A percentile compares a stretch with the other conserved stretches of the same genome.
These are phyloP conservation scores for Chamaenerion angustifolium DNA, from an alignment of 345 rosid genomes.

Conservation along the genomic window DNA sequence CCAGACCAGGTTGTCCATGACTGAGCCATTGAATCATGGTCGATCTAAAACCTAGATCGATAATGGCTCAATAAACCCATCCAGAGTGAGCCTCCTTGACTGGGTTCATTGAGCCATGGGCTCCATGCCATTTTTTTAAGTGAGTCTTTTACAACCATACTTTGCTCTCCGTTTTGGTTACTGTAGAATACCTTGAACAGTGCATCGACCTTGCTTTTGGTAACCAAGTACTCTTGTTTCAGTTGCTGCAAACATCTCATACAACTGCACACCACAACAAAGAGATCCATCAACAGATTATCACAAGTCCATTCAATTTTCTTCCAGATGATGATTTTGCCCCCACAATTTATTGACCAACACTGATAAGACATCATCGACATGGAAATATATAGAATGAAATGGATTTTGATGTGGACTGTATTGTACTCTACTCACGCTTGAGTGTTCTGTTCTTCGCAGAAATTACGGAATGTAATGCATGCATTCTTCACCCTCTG, in stretches of 20 bases:
- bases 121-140: too few species aligned
- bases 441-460: constrained; percentile 65
- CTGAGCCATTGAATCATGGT: too few species aligned
- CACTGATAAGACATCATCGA: not conserved
- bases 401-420: not conserved
- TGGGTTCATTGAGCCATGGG: too few species aligned
- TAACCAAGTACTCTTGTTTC: constrained; percentile 61
- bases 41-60: too few species aligned
- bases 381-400: not conserved
- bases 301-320: too few species aligned
- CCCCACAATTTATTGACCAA: not conserved
- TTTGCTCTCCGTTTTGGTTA: too few species aligned
- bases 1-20: too few species aligned
- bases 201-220: constrained; percentile 70
- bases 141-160: too few species aligned
- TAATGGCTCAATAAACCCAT: too few species aligned
- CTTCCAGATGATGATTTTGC: not conserved
- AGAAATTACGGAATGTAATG: constrained; percentile 64
- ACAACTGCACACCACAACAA: constrained; percentile 33
- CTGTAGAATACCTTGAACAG: constrained; percentile 64
- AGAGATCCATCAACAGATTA: not conserved
- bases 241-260: constrained; percentile 71
- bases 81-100: too few species aligned
- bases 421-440: constrained; percentile 38
- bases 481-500: constrained; percentile 75